phyloP scores from a whole-genome alignment of 371 early-diverging fungal genomes.

The Parasitella parasitica region DNA sequence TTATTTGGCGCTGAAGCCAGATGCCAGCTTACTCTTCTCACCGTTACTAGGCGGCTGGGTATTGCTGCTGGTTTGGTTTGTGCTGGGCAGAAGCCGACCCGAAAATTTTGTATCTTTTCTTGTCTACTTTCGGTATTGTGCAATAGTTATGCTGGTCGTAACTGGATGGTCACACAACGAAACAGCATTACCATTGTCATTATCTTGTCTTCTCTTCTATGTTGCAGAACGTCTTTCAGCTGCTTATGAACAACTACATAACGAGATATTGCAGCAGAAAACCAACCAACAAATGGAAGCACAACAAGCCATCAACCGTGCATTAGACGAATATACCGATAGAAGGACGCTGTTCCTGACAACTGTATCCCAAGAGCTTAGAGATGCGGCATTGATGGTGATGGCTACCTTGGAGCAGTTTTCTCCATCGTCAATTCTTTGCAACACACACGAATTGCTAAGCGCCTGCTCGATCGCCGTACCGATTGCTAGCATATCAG shows the following conservation, averaged over 20 bases:
- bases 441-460: constrained; percentile 46
- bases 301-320: constrained; percentile 21
- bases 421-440: constrained; percentile 39
- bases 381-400: constrained; percentile 52
- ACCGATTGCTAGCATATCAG: constrained; percentile 51
- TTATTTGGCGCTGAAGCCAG: not conserved
- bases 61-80: constrained; percentile 3
- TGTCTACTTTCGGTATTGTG: not conserved
- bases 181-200: not conserved
- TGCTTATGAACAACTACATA: not conserved
- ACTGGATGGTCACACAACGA: not conserved
- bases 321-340: constrained; percentile 25
- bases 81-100: not conserved
- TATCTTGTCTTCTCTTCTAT: not conserved
- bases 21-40: not conserved
- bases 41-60: not conserved
- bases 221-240: not conserved
- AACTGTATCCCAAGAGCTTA: constrained; percentile 52
- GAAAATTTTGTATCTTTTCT: not conserved
- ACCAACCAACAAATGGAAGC: not conserved
- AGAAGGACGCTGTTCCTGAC: constrained; percentile 24
- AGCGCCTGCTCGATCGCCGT: constrained; percentile 57
- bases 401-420: constrained; percentile 56
- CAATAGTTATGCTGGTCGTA: not conserved
- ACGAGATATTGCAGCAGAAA: not conserved